Evolutionary conservation across 129 eudicot species (phyloP), one percentile per base, ranked within the genome.

Genomic region (Escallonia herrerae): DNA sequence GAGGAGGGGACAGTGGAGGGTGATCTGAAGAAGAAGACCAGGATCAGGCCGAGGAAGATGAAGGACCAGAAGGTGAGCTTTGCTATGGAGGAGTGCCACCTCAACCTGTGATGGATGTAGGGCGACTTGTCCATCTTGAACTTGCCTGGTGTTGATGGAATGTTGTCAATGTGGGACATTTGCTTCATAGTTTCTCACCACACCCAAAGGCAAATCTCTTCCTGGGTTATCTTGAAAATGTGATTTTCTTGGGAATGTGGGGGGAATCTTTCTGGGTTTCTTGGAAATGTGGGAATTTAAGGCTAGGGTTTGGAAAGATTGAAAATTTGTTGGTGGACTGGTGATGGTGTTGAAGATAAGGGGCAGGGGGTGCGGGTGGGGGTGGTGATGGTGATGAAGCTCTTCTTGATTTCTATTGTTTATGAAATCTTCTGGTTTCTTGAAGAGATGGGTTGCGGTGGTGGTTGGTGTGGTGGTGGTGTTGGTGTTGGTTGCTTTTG

Each of bases 61-160:
- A 80, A 82, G 47, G 81, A 76, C 89, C 88, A 87, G 11, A 89
- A 89, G 22, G 94, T 82, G 72, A 89, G 81, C 81, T 89, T 89
- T 10, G 87, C 86, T 50, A 78, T 22, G 1, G 91, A 77, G 60
- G 72, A 76, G 8, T 71, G 82, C 75, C 75, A 73, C 63, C 85
- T 73, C 49, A 73, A 68, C 69, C 90, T 70, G 58, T 80, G 63
- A 53, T 80, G 63, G 39, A 74, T 46, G 71, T 84, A 76, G 5
- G 83, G 73, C 8, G 91, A 64, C 62, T 85, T 81, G 5, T 84
- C 95, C 72, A 72, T 74, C 81, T 87, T 89, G 76, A 80, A 89
- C 72, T 85, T 88, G 2, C 91, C 96, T 56, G 91, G 96, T 5
- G 89, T 82, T 59, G 94, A 83, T 56, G 93, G 96, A 56, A 46